Evolutionary conservation across 768 basidiomycete genomes (phyloP).

Genomic region (Leccinum ochraceum): DNA sequence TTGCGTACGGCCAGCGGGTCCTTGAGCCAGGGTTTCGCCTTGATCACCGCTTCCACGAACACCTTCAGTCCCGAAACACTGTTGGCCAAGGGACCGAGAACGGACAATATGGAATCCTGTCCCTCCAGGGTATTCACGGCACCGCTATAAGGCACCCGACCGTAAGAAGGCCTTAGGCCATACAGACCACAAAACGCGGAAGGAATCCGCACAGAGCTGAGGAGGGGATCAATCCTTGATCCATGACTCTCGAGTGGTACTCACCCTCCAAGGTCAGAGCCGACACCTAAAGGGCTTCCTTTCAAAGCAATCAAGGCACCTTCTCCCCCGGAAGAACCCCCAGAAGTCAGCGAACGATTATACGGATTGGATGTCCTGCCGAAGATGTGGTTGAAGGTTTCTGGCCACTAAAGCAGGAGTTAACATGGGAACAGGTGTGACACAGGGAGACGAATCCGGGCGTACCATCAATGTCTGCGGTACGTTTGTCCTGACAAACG

Average conservation of each 20-base stretch:
- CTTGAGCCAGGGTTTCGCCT: slow-evolving; percentile 60
- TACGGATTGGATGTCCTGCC: slow-evolving; percentile 77
- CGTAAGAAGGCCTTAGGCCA: slow-evolving; percentile 67
- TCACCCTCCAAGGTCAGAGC: slow-evolving; percentile 81
- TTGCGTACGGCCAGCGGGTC: slow-evolving; percentile 63
- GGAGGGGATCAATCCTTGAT: not conserved
- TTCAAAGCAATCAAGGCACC: slow-evolving; percentile 63
- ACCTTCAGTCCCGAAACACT: slow-evolving; percentile 60
- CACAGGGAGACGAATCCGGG: not conserved
- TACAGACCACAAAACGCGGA: slow-evolving; percentile 68
- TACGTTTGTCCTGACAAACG: slow-evolving; percentile 74
- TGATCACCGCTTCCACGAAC: slow-evolving; percentile 67
- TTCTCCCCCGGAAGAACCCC: slow-evolving; percentile 88
- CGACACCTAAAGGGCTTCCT: slow-evolving; percentile 59
- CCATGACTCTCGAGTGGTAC: slow-evolving; percentile 7
- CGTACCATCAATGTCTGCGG: slow-evolving; percentile 75
- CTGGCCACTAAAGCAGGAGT: slow-evolving; percentile 56
- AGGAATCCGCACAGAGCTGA: slow-evolving; percentile 72
- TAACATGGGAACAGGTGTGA: not conserved
- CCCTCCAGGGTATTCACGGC: slow-evolving; percentile 67
- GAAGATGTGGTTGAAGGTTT: slow-evolving; percentile 78
- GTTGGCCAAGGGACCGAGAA: slow-evolving; percentile 70
- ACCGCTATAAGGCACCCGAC: slow-evolving; percentile 70
- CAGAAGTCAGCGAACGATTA: slow-evolving; percentile 68
- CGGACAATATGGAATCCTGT: slow-evolving; percentile 68